Evolutionary conservation across 176 grass and related monocot species (phyloP).

Genomic region (Leersia perrieri): DNA sequence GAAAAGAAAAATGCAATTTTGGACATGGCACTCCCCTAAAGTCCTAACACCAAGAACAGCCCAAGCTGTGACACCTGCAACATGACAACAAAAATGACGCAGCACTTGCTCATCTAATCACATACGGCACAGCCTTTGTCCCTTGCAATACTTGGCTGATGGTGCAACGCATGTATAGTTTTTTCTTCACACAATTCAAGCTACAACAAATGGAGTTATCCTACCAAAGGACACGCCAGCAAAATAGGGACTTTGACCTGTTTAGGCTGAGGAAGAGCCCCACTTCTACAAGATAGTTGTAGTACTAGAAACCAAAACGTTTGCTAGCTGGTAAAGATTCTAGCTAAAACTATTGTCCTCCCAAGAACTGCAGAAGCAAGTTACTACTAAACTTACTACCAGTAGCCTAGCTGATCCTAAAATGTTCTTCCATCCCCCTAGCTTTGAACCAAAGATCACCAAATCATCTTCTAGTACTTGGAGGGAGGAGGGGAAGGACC

Average conservation of each 20-base stretch:
- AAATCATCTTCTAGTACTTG: not conserved
- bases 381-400: not conserved
- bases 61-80: not conserved
- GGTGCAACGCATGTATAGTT: conserved; percentile 31
- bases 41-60: not conserved
- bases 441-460: conserved; percentile 11
- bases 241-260: not conserved
- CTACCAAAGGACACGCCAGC: not conserved
- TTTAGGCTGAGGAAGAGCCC: not conserved
- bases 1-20: not conserved
- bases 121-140: conserved; percentile 3
- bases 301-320: not conserved
- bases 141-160: conserved; percentile 24
- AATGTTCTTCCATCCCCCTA: conserved; percentile 9
- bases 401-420: not conserved
- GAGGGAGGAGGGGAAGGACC: not conserved
- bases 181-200: not conserved
- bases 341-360: not conserved
- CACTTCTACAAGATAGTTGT: conserved; percentile 4
- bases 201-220: conserved; percentile 18
- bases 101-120: not conserved
- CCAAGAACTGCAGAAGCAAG: conserved; percentile 5
- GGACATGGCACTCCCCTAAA: not conserved
- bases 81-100: conserved; percentile 26
- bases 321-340: not conserved